Evolutionary conservation across 2,329 filamentous ascomycete genomes (phyloP).

Genomic region (Alternaria hordeiaustralica): DNA sequence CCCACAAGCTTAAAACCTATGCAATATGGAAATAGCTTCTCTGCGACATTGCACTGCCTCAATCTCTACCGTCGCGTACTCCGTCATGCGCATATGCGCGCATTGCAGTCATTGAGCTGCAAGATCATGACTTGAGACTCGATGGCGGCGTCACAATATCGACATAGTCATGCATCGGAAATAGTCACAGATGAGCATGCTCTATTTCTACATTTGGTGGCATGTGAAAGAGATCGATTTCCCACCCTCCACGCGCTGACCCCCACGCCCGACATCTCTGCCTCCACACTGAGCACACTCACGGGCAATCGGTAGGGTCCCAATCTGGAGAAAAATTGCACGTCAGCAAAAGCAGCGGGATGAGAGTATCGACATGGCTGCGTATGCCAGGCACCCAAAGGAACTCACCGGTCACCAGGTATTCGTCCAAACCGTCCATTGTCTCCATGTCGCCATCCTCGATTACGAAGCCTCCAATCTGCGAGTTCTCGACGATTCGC

Average conservation of each 20-base stretch:
- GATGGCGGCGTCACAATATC: background rate
- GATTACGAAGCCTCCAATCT: slow-evolving; percentile 67
- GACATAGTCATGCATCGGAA: background rate
- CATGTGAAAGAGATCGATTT: background rate
- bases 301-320: slow-evolving; percentile 55
- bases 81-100: background rate
- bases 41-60: background rate
- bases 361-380: background rate
- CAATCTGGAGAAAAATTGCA: slow-evolving; percentile 43
- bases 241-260: slow-evolving; percentile 18
- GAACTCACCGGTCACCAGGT: slow-evolving; percentile 65
- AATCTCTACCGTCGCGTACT: background rate
- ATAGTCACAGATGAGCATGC: background rate
- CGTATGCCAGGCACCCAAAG: background rate
- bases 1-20: background rate
- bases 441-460: slow-evolving; percentile 66
- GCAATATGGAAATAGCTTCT: background rate
- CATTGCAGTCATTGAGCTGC: background rate
- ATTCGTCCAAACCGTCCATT: slow-evolving; percentile 73
- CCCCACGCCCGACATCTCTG: slow-evolving; percentile 25
- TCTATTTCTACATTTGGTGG: background rate
- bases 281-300: slow-evolving; percentile 20
- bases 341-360: slow-evolving; percentile 21
- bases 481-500: slow-evolving; percentile 69
- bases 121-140: background rate